These are phyloP conservation scores for Gnaphalium uliginosum DNA, from an alignment of 129 eudicot species.

Conservation along the genomic window DNA sequence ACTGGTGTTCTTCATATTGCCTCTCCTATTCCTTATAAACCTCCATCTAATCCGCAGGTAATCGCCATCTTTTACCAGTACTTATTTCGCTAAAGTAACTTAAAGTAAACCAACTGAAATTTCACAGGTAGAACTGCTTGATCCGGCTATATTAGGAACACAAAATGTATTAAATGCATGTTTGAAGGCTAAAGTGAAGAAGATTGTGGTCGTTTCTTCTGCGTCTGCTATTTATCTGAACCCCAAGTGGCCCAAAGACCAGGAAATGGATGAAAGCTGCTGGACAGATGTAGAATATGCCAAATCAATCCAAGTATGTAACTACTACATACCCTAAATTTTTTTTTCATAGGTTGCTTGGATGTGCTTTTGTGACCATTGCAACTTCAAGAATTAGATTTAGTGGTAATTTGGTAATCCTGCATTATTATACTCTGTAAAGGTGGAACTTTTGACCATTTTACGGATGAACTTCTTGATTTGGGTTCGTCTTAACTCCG, in stretches of 20 bases:
- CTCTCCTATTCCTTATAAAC: slow-evolving; percentile 40
- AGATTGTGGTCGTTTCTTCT: slow-evolving; percentile 48
- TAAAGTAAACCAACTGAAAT: neutral
- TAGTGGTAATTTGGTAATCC: neutral
- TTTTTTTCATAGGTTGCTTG: neutral
- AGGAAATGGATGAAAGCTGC: slow-evolving; percentile 45
- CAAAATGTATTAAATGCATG: slow-evolving; percentile 49
- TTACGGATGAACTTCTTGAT: neutral
- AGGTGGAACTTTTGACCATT: neutral
- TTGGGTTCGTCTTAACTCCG: neutral
- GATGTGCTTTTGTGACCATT: neutral
- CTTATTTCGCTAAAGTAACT: no score
- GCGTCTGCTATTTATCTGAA: slow-evolving; percentile 29
- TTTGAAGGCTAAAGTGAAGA: slow-evolving; percentile 34
- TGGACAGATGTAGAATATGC: slow-evolving; percentile 43
- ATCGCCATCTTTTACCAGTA: neutral
- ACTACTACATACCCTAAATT: neutral
- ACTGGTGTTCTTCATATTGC: slow-evolving; percentile 53
- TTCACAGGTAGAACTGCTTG: slow-evolving; percentile 37
- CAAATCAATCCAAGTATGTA: slow-evolving; percentile 25
- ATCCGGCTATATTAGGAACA: slow-evolving; percentile 48
- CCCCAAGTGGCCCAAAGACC: slow-evolving; percentile 42
- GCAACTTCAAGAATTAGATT: neutral
- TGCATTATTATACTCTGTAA: no score
- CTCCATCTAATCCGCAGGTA: slow-evolving; percentile 45